A percentile compares a stretch with the other conserved stretches of the same genome.
Conservation (phyloP, 2,329 filamentous ascomycete species). For the Calcarisporium arbuscula region DNA sequence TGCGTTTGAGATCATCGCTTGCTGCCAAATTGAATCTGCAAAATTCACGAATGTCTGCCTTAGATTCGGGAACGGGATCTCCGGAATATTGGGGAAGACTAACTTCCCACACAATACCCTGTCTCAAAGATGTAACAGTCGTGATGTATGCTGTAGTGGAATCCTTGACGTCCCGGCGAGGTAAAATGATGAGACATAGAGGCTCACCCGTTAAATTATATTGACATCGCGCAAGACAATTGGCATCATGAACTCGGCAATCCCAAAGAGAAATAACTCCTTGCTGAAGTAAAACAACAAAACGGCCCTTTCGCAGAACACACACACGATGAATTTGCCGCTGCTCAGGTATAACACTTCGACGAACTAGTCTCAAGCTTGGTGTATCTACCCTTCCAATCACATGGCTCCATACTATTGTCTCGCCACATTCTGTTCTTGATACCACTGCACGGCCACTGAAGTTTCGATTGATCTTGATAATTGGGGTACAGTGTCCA, state of each 20-base stretch:
- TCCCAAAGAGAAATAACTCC: conserved; percentile 73
- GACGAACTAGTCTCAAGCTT: conserved; percentile 45
- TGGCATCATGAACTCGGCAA: conserved; percentile 54
- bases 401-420: conserved; percentile 74
- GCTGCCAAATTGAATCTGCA: conserved; percentile 63
- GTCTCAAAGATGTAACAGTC: conserved; percentile 73
- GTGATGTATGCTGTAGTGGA: conserved; percentile 63
- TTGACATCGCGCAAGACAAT: conserved; percentile 40
- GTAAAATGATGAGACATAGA: conserved; percentile 72
- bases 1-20: conserved; percentile 52
- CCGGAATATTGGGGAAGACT: conserved; percentile 46
- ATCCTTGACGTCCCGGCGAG: conserved; percentile 50
- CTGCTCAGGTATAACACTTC: conserved; percentile 60
- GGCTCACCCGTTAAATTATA: conserved; percentile 64
- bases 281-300: conserved; percentile 74
- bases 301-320: conserved; percentile 68
- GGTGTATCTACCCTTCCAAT: conserved; percentile 17
- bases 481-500: conserved; percentile 73
- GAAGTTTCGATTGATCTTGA: conserved; percentile 81
- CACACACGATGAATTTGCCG: conserved; percentile 76
- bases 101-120: conserved; percentile 77
- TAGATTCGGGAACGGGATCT: conserved; percentile 15
- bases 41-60: conserved; percentile 51
- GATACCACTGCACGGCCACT: conserved; percentile 77
- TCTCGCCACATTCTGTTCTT: conserved; percentile 70